Conservation (phyloP, 805 yeast species). For the Clavispora santaluciae region DNA sequence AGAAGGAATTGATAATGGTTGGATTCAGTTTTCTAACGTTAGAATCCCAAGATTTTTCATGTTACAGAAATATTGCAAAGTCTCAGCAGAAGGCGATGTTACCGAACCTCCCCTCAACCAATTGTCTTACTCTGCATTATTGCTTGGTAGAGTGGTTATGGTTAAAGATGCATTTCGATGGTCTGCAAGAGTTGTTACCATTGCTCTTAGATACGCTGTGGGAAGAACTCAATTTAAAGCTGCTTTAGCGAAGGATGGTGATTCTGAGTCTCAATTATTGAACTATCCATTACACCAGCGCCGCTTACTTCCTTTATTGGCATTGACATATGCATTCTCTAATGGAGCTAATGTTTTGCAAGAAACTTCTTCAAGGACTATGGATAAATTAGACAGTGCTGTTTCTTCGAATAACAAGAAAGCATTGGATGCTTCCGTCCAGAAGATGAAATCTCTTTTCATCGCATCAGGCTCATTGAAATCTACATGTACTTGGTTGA, state of each 20-base stretch:
- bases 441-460: constrained; percentile 69
- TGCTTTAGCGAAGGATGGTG: constrained; percentile 28
- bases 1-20: constrained; percentile 93
- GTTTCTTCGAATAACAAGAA: constrained; percentile 46
- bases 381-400: constrained; percentile 51
- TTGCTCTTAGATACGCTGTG: constrained; percentile 84
- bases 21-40: constrained; percentile 88
- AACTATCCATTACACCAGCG: constrained; percentile 89
- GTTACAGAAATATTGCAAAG: constrained; percentile 75
- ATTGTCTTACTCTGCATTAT: constrained; percentile 78
- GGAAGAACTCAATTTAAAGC: constrained; percentile 81
- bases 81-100: constrained; percentile 64
- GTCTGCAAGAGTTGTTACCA: constrained; percentile 73
- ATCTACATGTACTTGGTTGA: constrained; percentile 85
- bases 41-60: constrained; percentile 78
- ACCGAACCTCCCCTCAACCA: constrained; percentile 81
- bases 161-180: constrained; percentile 78
- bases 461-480: constrained; percentile 83
- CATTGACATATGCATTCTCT: constrained; percentile 71
- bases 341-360: constrained; percentile 64
- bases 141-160: constrained; percentile 89
- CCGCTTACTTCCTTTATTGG: constrained; percentile 79
- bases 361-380: constrained; percentile 44
- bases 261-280: constrained; percentile 63
- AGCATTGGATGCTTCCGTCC: constrained; percentile 44